Percentiles rank a stretch among this genome's conserved stretches.
These are phyloP conservation scores for Umbelopsis ramanniana DNA, from an alignment of 192 early-diverging fungal genomes.

Conservation along the genomic window DNA sequence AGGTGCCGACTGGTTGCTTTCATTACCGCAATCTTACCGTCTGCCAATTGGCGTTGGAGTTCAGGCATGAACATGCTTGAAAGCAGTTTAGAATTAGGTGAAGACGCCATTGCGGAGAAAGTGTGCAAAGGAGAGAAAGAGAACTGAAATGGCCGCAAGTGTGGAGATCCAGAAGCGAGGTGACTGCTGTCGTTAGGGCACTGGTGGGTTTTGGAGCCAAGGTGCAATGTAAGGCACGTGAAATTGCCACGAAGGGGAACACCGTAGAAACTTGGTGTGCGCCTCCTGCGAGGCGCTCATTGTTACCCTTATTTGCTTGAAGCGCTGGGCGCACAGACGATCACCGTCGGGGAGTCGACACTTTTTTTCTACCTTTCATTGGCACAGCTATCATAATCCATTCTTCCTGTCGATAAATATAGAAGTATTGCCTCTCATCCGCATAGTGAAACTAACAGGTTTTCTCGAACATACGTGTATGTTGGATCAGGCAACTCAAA, in stretches of 20 bases:
- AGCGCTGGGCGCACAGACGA: background rate
- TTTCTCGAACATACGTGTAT: background rate
- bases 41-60: conserved; percentile 28
- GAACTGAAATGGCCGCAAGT: background rate
- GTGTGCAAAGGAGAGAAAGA: background rate
- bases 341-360: background rate
- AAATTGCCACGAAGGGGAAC: conserved; percentile 8
- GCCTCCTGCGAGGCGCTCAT: conserved; percentile 15
- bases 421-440: background rate
- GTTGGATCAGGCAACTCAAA: background rate
- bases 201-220: background rate
- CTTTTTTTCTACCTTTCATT: too few relatives aligned
- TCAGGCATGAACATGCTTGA: conserved; percentile 30
- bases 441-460: conserved; percentile 21
- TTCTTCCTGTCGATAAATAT: background rate
- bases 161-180: background rate
- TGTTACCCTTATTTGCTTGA: conserved; percentile 15
- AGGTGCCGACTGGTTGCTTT: background rate
- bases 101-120: conserved; percentile 12
- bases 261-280: background rate
- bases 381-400: background rate
- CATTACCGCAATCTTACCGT: conserved; percentile 3
- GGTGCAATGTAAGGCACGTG: background rate
- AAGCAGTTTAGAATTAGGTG: conserved; percentile 21
- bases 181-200: background rate